These are phyloP conservation scores for Yamadazyma ubonensis DNA, from an alignment of 805 yeast species.

Conservation along the genomic window DNA sequence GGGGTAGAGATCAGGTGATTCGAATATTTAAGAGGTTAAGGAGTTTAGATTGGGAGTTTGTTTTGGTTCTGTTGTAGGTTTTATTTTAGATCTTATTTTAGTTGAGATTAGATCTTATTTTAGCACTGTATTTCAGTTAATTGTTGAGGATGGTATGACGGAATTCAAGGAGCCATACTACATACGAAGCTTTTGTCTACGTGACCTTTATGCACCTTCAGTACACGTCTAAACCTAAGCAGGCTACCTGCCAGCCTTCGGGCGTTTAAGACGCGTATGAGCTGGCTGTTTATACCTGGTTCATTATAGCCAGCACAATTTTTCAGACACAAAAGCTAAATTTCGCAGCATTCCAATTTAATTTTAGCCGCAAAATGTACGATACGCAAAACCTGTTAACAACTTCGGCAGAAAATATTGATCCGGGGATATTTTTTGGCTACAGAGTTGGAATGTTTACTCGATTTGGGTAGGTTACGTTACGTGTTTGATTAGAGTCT, in stretches of 20 bases:
- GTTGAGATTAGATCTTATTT: no score
- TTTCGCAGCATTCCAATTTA: slow-evolving; percentile 5
- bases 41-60: no score
- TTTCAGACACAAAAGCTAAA: slow-evolving; percentile 7
- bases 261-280: background rate
- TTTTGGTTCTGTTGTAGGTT: no score
- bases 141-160: no score
- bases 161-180: no score
- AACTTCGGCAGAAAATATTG: background rate
- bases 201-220: no score
- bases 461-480: no score
- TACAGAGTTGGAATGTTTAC: background rate
- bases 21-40: no score
- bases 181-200: no score
- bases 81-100: no score
- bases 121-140: no score
- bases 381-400: background rate
- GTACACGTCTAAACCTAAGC: background rate
- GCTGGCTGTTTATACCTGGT: slow-evolving; percentile 4
- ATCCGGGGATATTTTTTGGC: background rate
- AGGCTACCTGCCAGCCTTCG: slow-evolving; percentile 1
- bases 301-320: slow-evolving; percentile 9
- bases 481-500: background rate
- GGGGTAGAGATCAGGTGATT: background rate
- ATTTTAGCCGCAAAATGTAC: background rate